Percentiles rank a stretch among this genome's conserved stretches.
Conservation (phyloP, 352 stramenopile genomes). For the Globisporangium parvum region DNA sequence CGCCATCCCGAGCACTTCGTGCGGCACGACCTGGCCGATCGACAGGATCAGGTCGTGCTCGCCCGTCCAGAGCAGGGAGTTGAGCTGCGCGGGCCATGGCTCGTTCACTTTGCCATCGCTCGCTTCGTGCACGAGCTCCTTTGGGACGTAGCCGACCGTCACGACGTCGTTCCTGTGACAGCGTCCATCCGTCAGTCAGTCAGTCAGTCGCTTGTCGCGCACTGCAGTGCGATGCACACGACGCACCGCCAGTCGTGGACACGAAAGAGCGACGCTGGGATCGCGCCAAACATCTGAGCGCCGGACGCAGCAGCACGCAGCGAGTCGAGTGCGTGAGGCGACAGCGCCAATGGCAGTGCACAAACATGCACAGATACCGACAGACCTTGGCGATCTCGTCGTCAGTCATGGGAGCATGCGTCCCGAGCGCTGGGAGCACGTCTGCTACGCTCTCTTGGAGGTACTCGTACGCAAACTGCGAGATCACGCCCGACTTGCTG, state of each 20-base stretch:
- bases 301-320: not conserved
- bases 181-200: not conserved
- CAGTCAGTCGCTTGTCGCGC: not conserved
- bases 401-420: slow-evolving; percentile 94
- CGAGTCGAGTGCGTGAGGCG: not conserved
- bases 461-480: slow-evolving; percentile 91
- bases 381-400: slow-evolving; percentile 83
- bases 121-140: slow-evolving; percentile 88
- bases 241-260: slow-evolving; percentile 94
- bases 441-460: slow-evolving; percentile 80
- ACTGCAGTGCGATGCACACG: not conserved
- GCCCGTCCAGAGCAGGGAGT: slow-evolving; percentile 93
- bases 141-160: slow-evolving; percentile 92
- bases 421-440: slow-evolving; percentile 93
- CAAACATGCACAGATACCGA: too few species aligned
- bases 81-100: slow-evolving; percentile 95
- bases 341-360: not conserved
- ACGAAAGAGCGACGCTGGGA: slow-evolving; percentile 83
- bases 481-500: slow-evolving; percentile 90
- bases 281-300: slow-evolving; percentile 90
- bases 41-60: slow-evolving; percentile 91
- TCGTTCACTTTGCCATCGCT: slow-evolving; percentile 94
- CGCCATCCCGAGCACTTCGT: slow-evolving; percentile 98
- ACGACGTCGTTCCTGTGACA: slow-evolving; percentile 90
- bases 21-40: slow-evolving; percentile 96